Base-by-base conservation (phyloP, 2,329 filamentous ascomycete species). In the Aspergillus sp. region DNA sequence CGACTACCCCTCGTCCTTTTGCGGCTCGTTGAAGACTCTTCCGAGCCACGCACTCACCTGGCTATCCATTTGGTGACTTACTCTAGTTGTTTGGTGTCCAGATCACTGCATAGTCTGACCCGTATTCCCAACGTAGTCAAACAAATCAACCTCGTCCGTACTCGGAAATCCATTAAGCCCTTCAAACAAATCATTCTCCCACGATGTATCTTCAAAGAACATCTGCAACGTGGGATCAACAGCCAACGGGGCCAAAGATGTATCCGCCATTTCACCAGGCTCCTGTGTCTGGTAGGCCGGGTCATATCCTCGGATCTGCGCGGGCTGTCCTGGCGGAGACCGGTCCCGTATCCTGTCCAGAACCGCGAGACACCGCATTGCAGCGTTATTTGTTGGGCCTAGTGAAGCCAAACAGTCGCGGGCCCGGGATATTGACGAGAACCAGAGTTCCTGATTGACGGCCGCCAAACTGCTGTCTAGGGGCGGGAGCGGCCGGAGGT, bases 201-300 rank as follows among this genome's bases (percentile, higher is more conserved):
- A 59, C 2, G 57, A 52, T 1, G 57, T 51, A 43, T 58, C 55
- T 31, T 65, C 55, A 14, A 66, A 64, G 27, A 65, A 57, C 9
- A 64, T 58, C 17, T 64, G 62, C n/a, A 62, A 35, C 1, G 63
- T 46, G 21, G 61, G 62, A n/a, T 66, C 64, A 21, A 61, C 47
- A 0, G 58, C 55, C 2, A 19, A 43, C 15, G 14, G 45, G 41
- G 25, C 55, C 3, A 35, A 3, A 5, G 52, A 15, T 4, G 35
- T 8, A 44, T 27, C 21, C 48, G 52, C 4, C 17, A 37, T 25
- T 12, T 23, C 17, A 6, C 27, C 17, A 6, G 37, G 14, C 21
- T 19, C 27, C 45, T n/a, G 33, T 12, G n/a, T 48, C 8, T 7
- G 27, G 9, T 31, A 31, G 1, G 9, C 27, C 8, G 27, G 3